phyloP scores from a whole-genome alignment of 2,329 filamentous ascomycete species.

The Dichotomopilus funicola region DNA sequence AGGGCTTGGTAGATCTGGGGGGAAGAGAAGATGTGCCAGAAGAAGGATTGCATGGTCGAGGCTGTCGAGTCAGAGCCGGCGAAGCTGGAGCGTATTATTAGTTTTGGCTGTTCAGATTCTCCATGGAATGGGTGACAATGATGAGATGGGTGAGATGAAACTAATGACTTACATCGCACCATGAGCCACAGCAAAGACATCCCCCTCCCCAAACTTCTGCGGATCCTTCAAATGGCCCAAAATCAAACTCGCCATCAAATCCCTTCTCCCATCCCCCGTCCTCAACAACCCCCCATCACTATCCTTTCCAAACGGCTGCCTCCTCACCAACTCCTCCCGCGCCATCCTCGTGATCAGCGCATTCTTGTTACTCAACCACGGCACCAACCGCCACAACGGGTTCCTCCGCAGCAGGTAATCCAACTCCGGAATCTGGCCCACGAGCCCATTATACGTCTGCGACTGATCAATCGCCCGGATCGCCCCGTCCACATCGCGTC shows the following conservation, averaged over 20 bases:
- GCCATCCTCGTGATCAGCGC: constrained; percentile 46
- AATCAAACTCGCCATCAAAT: constrained; percentile 46
- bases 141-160: background rate
- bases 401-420: constrained; percentile 44
- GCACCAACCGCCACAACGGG: constrained; percentile 40
- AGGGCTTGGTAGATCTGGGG: constrained; percentile 36
- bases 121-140: background rate
- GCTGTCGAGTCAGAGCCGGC: constrained; percentile 57
- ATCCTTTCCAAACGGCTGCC: constrained; percentile 41
- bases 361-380: constrained; percentile 41
- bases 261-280: constrained; percentile 39
- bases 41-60: constrained; percentile 52
- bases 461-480: constrained; percentile 48
- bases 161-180: constrained; percentile 43
- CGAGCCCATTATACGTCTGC: constrained; percentile 47
- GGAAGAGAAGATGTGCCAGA: constrained; percentile 43
- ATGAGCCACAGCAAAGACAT: constrained; percentile 52
- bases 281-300: constrained; percentile 34
- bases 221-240: constrained; percentile 46
- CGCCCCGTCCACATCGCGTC: constrained; percentile 42
- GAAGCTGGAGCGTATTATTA: constrained; percentile 35
- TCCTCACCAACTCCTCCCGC: constrained; percentile 41
- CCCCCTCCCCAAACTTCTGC: constrained; percentile 41
- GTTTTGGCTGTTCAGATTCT: background rate
- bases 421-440: constrained; percentile 46